A percentile compares a stretch with the other conserved stretches of the same genome.
Evolutionary conservation across 441 rosid genomes (phyloP).

Genomic region (Codiaeum variegatum): DNA sequence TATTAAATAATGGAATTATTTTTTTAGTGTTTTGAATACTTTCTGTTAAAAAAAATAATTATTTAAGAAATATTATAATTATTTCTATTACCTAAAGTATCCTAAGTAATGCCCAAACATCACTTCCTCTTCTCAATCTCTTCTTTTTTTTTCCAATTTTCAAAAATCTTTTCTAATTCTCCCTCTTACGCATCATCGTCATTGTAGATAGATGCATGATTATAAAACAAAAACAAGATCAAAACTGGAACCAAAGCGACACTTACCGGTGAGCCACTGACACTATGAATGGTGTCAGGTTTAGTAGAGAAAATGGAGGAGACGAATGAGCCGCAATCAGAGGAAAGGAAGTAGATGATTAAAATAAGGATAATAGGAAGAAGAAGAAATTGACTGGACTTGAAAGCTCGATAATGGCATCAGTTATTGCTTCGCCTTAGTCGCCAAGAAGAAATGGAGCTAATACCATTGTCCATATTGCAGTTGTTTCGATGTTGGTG

Average conservation of each 20-base stretch:
- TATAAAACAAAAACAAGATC: slow-evolving; percentile 59
- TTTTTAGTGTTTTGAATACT: too few species aligned
- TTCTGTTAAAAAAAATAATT: too few species aligned
- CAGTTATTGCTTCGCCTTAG: slow-evolving; percentile 74
- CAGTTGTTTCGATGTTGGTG: slow-evolving; percentile 24
- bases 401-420: slow-evolving; percentile 67
- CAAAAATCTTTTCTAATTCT: too few species aligned
- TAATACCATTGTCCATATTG: slow-evolving; percentile 56
- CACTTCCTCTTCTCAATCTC: too few species aligned
- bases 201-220: slow-evolving; percentile 75
- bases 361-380: slow-evolving; percentile 72
- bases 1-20: too few species aligned
- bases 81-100: too few species aligned
- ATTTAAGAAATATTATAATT: too few species aligned
- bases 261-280: slow-evolving; percentile 79
- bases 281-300: slow-evolving; percentile 77
- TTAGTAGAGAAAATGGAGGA: slow-evolving; percentile 57
- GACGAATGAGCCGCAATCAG: slow-evolving; percentile 70
- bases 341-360: slow-evolving; percentile 79
- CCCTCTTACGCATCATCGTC: slow-evolving; percentile 70
- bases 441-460: slow-evolving; percentile 80
- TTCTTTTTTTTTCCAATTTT: too few species aligned
- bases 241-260: slow-evolving; percentile 65
- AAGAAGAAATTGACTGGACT: slow-evolving; percentile 78
- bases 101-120: too few species aligned